Conservation (phyloP, 1,139 yeast species). For the Eremothecium sinecaudum region DNA sequence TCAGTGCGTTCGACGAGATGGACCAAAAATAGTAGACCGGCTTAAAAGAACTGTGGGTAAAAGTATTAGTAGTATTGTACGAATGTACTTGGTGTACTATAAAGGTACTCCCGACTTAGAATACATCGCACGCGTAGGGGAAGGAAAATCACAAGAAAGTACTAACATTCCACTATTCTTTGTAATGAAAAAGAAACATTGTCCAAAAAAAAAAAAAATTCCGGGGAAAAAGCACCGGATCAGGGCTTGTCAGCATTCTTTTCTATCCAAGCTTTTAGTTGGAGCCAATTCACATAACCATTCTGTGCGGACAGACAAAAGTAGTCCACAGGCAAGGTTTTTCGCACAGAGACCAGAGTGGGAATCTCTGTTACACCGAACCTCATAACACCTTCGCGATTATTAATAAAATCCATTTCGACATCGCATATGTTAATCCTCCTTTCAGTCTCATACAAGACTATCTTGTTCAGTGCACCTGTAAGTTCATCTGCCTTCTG, state of each 20-base stretch:
- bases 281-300: constrained; percentile 42
- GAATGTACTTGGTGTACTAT: no score
- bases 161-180: no score
- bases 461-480: constrained; percentile 48
- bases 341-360: constrained; percentile 53
- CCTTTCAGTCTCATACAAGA: constrained; percentile 43
- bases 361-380: constrained; percentile 55
- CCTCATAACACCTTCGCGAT: constrained; percentile 47
- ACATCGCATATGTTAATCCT: constrained; percentile 57
- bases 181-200: no score
- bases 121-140: no score
- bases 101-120: no score
- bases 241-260: constrained; percentile 30
- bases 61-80: no score
- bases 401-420: constrained; percentile 57
- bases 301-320: constrained; percentile 36
- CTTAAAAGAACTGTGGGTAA: no score
- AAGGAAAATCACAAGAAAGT: no score
- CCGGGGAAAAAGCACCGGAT: not conserved
- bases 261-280: constrained; percentile 51
- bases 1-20: no score
- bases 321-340: constrained; percentile 52
- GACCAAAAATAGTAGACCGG: no score
- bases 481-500: constrained; percentile 54
- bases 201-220: not conserved